A percentile compares a stretch with the other conserved stretches of the same genome.
phyloP scores from a whole-genome alignment of 495 filamentous ascomycete genomes.

The Acidiella bohemica region DNA sequence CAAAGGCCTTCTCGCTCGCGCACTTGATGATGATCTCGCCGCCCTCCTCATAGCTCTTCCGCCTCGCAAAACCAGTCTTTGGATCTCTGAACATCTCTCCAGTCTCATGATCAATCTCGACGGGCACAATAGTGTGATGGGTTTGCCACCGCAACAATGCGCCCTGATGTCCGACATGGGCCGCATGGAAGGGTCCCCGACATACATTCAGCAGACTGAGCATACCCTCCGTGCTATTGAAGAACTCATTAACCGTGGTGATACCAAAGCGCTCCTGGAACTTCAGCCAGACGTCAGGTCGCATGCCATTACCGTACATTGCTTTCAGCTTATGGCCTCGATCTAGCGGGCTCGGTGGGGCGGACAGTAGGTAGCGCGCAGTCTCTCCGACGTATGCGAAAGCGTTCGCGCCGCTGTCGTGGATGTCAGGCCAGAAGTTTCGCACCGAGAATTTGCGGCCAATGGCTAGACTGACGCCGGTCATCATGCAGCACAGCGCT shows the following conservation, averaged over 20 bases:
- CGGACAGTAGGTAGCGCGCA: slow-evolving; percentile 58
- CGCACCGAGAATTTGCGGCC: slow-evolving; percentile 57
- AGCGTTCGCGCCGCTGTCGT: slow-evolving; percentile 50
- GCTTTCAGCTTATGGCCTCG: slow-evolving; percentile 48
- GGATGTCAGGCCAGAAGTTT: slow-evolving; percentile 62
- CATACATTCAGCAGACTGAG: slow-evolving; percentile 39
- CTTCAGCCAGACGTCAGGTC: slow-evolving; percentile 61
- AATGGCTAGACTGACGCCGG: slow-evolving; percentile 50
- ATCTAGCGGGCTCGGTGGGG: slow-evolving; percentile 50
- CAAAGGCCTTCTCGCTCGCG: slow-evolving; percentile 43
- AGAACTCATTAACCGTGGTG: slow-evolving; percentile 27
- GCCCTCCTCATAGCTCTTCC: slow-evolving; percentile 50
- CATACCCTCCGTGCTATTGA: slow-evolving; percentile 32
- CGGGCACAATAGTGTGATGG: slow-evolving; percentile 46
- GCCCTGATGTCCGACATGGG: slow-evolving; percentile 62
- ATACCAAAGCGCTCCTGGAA: slow-evolving; percentile 42
- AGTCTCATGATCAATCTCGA: slow-evolving; percentile 53
- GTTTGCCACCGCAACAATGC: slow-evolving; percentile 38
- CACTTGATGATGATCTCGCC: slow-evolving; percentile 66
- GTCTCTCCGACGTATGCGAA: slow-evolving; percentile 81
- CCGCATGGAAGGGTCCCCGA: slow-evolving; percentile 33
- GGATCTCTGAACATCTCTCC: slow-evolving; percentile 48
- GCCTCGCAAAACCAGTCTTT: slow-evolving; percentile 51
- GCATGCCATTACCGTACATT: slow-evolving; percentile 67
- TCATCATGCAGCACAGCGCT: slow-evolving; percentile 56